A percentile compares a stretch with the other conserved stretches of the same genome.
phyloP scores from a whole-genome alignment of 2,329 filamentous ascomycete genomes.

The Pseudogymnoascus sp. region DNA sequence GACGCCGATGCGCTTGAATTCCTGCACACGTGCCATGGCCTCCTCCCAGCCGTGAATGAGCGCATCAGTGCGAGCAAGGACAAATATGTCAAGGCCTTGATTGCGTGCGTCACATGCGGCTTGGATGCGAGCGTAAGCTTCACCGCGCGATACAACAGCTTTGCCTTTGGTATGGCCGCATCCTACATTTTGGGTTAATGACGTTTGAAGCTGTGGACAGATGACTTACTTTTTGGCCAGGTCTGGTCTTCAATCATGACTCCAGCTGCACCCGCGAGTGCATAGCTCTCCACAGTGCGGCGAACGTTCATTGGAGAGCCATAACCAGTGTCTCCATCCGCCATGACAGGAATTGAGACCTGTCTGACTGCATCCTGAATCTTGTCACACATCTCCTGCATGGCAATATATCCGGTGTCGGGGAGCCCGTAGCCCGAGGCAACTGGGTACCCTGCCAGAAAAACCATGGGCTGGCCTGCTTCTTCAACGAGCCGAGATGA shows the following conservation, averaged over 20 bases:
- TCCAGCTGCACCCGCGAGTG: conserved; percentile 25
- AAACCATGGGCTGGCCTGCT: conserved; percentile 37
- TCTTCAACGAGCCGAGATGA: conserved; percentile 37
- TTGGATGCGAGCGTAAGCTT: conserved; percentile 38
- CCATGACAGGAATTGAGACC: conserved; percentile 34
- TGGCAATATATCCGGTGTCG: conserved; percentile 41
- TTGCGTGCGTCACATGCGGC: conserved; percentile 38
- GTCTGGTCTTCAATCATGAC: conserved; percentile 40
- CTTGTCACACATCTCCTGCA: conserved; percentile 37
- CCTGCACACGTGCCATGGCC: conserved; percentile 32
- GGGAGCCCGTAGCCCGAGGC: conserved; percentile 34
- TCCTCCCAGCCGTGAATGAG: conserved; percentile 37
- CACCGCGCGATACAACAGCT: conserved; percentile 35
- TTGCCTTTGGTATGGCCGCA: conserved; percentile 40
- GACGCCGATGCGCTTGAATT: conserved; percentile 36
- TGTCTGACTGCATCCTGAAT: conserved; percentile 35
- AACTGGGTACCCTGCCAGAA: conserved; percentile 36
- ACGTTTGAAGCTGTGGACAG: neutral
- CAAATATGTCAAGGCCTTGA: conserved; percentile 36
- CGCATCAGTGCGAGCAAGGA: conserved; percentile 37
- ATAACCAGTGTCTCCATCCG: conserved; percentile 40
- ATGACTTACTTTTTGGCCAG: conserved; percentile 37
- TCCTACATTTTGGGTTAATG: conserved; percentile 21
- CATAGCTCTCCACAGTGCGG: conserved; percentile 36
- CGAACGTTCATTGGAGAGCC: conserved; percentile 39